These are phyloP conservation scores for Coniochaeta prunicola DNA, from an alignment of 2,329 filamentous ascomycete genomes.

Conservation along the genomic window DNA sequence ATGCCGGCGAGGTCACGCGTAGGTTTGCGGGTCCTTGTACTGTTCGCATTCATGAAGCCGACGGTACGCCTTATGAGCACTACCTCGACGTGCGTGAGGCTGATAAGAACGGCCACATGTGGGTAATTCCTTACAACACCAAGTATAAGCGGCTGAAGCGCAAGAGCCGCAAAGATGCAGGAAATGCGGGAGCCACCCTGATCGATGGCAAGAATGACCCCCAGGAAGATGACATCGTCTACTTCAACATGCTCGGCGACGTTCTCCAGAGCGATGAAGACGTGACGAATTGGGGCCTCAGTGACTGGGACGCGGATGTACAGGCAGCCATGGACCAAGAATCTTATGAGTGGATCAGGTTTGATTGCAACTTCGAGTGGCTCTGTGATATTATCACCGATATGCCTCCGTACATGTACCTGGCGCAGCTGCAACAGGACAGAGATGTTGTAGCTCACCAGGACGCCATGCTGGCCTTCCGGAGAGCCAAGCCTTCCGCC, in stretches of 20 bases:
- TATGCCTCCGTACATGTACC: constrained; percentile 95
- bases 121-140: constrained; percentile 97
- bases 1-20: constrained; percentile 62
- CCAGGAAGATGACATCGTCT: constrained; percentile 68
- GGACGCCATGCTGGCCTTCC: constrained; percentile 69
- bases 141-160: constrained; percentile 97
- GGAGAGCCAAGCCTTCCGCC: constrained; percentile 59
- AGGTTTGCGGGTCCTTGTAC: constrained; percentile 96
- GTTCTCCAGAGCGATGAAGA: constrained; percentile 80
- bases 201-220: constrained; percentile 48
- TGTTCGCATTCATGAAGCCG: constrained; percentile 93
- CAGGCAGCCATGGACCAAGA: constrained; percentile 91
- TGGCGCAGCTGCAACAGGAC: constrained; percentile 95
- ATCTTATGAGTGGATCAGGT: constrained; percentile 96
- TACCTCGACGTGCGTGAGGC: constrained; percentile 92
- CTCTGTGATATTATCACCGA: constrained; percentile 74
- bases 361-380: constrained; percentile 99
- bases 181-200: constrained; percentile 58
- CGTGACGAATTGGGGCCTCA: constrained; percentile 72
- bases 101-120: constrained; percentile 60
- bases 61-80: constrained; percentile 96
- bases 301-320: constrained; percentile 84
- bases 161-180: constrained; percentile 67
- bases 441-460: constrained; percentile 88
- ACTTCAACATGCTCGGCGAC: constrained; percentile 88